Percentiles rank a stretch among this genome's conserved stretches.
Evolutionary conservation across 2,329 filamentous ascomycete species (phyloP).

Genomic region (Daldinia sp.): DNA sequence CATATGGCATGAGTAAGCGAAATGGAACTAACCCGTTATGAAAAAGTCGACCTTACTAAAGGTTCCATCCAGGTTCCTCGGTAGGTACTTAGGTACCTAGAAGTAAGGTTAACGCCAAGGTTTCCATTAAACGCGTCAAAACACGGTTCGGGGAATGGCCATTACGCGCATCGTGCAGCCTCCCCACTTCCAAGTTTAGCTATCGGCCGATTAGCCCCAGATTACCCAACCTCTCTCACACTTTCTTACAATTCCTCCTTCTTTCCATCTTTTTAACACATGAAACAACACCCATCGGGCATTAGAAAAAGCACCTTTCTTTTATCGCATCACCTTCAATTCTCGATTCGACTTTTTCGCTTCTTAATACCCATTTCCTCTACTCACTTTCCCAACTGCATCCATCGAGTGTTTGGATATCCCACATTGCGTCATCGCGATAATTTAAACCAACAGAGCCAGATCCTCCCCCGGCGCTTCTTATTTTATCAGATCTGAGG

Average conservation of each 20-base stretch:
- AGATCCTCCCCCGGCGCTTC: conserved; percentile 13
- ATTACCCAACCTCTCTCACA: conserved; percentile 24
- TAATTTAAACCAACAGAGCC: conserved; percentile 7
- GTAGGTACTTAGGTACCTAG: conserved; percentile 20
- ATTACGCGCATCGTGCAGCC: conserved; percentile 37
- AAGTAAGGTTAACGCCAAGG: conserved; percentile 10
- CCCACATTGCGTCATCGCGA: conserved; percentile 28
- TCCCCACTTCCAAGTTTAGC: conserved; percentile 28
- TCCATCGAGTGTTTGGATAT: neutral
- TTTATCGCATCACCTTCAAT: neutral
- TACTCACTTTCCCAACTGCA: neutral
- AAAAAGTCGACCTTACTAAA: neutral
- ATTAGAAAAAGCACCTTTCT: neutral
- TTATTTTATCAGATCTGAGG: conserved; percentile 27
- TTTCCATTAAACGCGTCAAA: conserved; percentile 35
- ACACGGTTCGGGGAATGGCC: conserved; percentile 24
- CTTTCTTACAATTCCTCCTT: conserved; percentile 1
- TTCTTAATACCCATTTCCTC: neutral
- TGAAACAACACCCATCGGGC: conserved; percentile 9
- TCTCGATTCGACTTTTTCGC: neutral
- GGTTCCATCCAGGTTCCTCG: neutral
- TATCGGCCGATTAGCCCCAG: conserved; percentile 29
- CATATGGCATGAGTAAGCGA: neutral
- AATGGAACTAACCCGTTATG: neutral
- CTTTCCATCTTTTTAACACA: conserved; percentile 8